A percentile compares a stretch with the other conserved stretches of the same genome.
Evolutionary conservation across 2,329 filamentous ascomycete species (phyloP).

Genomic region (Trichoderma asperellum): DNA sequence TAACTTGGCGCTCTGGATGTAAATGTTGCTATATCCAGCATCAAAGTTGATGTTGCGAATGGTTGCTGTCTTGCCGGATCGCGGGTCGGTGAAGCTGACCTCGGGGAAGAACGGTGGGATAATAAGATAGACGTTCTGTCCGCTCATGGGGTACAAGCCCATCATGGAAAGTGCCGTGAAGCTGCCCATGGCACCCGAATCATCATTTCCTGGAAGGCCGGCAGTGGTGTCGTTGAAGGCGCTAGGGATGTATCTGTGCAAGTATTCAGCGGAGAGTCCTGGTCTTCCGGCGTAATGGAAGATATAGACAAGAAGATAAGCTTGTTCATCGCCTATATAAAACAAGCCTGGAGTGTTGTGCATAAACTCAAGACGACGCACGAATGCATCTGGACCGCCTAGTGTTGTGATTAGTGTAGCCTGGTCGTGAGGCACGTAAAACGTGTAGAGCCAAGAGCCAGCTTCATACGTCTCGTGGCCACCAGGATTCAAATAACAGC

Average conservation of each 20-base stretch:
- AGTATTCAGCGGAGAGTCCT: conserved; percentile 56
- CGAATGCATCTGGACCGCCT: conserved; percentile 62
- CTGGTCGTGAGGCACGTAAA: conserved; percentile 56
- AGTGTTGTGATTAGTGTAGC: conserved; percentile 54
- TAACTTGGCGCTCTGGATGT: conserved; percentile 61
- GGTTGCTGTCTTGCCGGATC: conserved; percentile 37
- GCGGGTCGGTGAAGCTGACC: conserved; percentile 43
- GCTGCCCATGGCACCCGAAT: conserved; percentile 58
- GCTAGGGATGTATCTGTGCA: conserved; percentile 67
- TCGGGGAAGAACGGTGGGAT: conserved; percentile 56
- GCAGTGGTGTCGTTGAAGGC: conserved; percentile 67
- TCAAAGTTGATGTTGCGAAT: conserved; percentile 45
- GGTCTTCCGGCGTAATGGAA: conserved; percentile 71
- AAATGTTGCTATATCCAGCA: conserved; percentile 54
- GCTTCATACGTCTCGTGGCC: conserved; percentile 65
- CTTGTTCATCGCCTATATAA: conserved; percentile 68
- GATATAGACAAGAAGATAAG: conserved; percentile 56
- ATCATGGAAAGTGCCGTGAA: conserved; percentile 56
- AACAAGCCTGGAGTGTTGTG: conserved; percentile 65
- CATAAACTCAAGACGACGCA: conserved; percentile 64
- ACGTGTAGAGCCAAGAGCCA: conserved; percentile 73
- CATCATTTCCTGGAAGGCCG: conserved; percentile 62
- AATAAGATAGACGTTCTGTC: conserved; percentile 58
- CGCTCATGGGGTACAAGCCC: conserved; percentile 59
- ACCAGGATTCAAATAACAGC: conserved; percentile 37